Evolutionary conservation across 1,284 basidiomycete genomes (phyloP).

Genomic region (Moesziomyces sp.): DNA sequence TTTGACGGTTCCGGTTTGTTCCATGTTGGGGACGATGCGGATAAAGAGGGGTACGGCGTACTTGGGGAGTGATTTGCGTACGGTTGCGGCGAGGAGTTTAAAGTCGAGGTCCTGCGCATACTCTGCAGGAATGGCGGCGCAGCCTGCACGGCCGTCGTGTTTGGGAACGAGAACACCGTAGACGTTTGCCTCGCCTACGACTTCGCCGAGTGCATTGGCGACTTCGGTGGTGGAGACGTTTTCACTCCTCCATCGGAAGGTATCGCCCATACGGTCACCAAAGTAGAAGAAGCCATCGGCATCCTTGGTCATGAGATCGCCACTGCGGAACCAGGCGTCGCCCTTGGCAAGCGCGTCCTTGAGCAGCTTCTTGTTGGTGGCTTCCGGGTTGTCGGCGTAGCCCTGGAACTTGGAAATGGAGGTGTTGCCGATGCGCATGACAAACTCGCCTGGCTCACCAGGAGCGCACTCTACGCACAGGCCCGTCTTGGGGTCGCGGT

Average conservation of each 20-base stretch:
- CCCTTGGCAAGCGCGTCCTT: constrained; percentile 65
- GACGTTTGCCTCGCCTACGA: constrained; percentile 66
- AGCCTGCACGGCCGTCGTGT: constrained; percentile 68
- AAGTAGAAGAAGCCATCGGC: constrained; percentile 66
- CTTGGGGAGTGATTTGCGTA: constrained; percentile 61
- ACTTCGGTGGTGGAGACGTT: constrained; percentile 67
- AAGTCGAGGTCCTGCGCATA: constrained; percentile 49
- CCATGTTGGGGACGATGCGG: constrained; percentile 61
- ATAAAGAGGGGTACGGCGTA: constrained; percentile 68
- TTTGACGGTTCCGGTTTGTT: constrained; percentile 66
- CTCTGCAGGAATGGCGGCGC: constrained; percentile 65
- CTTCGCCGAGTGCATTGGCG: constrained; percentile 59
- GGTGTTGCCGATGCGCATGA: constrained; percentile 57
- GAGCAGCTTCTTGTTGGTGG: constrained; percentile 67
- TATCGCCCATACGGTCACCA: constrained; percentile 65
- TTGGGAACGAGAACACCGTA: constrained; percentile 67
- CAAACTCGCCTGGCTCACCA: constrained; percentile 65
- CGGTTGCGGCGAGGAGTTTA: constrained; percentile 53
- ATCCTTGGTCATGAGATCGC: constrained; percentile 64
- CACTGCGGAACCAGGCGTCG: constrained; percentile 66
- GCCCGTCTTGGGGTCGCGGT: constrained; percentile 60
- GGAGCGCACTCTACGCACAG: constrained; percentile 60
- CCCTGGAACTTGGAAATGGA: constrained; percentile 57
- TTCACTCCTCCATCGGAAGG: constrained; percentile 66
- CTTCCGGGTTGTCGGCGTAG: constrained; percentile 62